Evolutionary conservation across 2,329 filamentous ascomycete species (phyloP), one percentile per base, ranked within the genome.

Genomic region (Cadophora sp.): DNA sequence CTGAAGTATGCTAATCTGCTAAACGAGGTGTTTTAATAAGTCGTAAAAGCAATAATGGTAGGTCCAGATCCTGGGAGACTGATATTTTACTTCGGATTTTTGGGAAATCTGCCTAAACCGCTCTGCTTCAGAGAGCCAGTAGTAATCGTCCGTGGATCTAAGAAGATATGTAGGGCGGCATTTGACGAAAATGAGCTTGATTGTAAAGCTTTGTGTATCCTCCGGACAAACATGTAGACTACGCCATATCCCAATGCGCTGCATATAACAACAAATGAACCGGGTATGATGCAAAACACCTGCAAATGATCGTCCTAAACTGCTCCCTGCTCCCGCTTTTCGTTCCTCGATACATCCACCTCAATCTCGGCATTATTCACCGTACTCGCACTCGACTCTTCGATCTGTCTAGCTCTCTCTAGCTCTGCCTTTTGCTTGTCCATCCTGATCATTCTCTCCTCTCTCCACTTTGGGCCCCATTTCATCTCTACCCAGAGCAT

Each of bases 401-500:
- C 62, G 5, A 26, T 31, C 26, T 62, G 65, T 37, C 68, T 64
- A 51, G 22, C 27, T 43, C 76, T 79, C 50, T 76, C 74, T 48
- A 43, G 19, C 19, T 75, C 71, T 26, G 76, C 76, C 37, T 76
- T 73, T 67, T 76, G 74, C 56, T 77, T 76, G 5, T 77, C 76
- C 69, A 80, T 79, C 75, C 77, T 82, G 62, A 82, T 79, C 43
- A 80, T 76, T 72, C 84, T 85, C 61, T 83, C 80, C n/a, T 83
- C 82, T 53, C 87, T 84, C 82, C 84, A 87, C 22, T 69, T 75
- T 1, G 84, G 81, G 0, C 84, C 86, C 66, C 79, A 79, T 40
- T 80, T 85, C 56, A 84, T 79, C 62, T 88, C 79, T 3, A 86
- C 69, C 73, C 79, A 82, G 60, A 89, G 76, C 14, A 83, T 68